Evolutionary conservation across 768 basidiomycete species (phyloP).

Genomic region (Astraeus odoratus): DNA sequence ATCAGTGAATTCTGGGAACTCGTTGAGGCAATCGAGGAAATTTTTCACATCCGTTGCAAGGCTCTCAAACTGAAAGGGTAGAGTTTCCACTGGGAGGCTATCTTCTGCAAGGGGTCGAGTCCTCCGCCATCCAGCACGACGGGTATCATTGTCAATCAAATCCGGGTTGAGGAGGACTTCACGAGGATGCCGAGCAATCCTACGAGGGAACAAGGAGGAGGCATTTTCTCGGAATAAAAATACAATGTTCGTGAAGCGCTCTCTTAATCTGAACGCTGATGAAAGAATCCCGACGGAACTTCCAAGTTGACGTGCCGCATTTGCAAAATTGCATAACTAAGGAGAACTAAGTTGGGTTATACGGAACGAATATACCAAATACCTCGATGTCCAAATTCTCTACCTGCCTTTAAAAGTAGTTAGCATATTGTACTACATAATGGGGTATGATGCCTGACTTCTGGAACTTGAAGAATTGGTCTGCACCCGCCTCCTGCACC

Average conservation of each 20-base stretch:
- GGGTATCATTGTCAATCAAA: slow-evolving; percentile 25
- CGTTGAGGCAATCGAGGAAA: slow-evolving; percentile 46
- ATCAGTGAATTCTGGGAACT: slow-evolving; percentile 50
- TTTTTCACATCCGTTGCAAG: slow-evolving; percentile 46
- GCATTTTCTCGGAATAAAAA: slow-evolving; percentile 50
- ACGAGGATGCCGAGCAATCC: slow-evolving; percentile 32
- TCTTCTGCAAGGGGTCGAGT: slow-evolving; percentile 31
- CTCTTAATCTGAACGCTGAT: slow-evolving; percentile 44
- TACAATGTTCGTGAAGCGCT: slow-evolving; percentile 43
- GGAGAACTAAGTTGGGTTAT: slow-evolving; percentile 8
- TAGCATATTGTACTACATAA: slow-evolving; percentile 1
- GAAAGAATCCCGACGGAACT: slow-evolving; percentile 52
- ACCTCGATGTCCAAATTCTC: slow-evolving; percentile 43
- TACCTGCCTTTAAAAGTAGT: slow-evolving; percentile 31
- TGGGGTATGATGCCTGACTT: slow-evolving; percentile 27
- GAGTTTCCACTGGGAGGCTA: slow-evolving; percentile 41
- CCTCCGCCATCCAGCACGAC: slow-evolving; percentile 26
- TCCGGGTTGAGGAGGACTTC: slow-evolving; percentile 34
- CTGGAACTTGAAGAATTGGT: slow-evolving; percentile 42
- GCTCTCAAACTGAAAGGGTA: slow-evolving; percentile 38
- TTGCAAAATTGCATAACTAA: slow-evolving; percentile 46
- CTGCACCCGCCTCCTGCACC: slow-evolving; percentile 42
- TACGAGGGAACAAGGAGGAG: slow-evolving; percentile 47
- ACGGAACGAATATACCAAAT: slow-evolving; percentile 7
- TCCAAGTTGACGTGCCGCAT: slow-evolving; percentile 48